Evolutionary conservation across 208 protist genomes (phyloP).

Genomic region (Wallacemonas collosoma): DNA sequence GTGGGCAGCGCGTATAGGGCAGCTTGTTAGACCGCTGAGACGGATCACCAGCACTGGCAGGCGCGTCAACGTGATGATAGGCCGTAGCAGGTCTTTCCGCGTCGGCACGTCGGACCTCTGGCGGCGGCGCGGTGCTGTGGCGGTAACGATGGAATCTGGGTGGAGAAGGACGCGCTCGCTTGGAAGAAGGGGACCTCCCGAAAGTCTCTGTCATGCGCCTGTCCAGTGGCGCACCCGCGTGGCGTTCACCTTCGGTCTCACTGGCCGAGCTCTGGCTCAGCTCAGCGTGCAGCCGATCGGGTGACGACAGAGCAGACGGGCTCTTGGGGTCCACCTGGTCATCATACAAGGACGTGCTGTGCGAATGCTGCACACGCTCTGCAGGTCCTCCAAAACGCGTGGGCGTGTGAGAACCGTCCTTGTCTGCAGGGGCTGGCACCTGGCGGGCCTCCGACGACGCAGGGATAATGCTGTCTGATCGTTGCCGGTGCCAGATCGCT

Average conservation of each 20-base stretch:
- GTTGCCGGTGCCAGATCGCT: conserved; percentile 3
- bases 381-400: no score
- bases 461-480: neutral
- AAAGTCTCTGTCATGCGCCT: neutral
- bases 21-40: no score
- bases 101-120: neutral
- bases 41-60: no score
- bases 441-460: neutral
- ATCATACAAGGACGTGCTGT: neutral
- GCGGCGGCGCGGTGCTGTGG: neutral
- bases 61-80: no score
- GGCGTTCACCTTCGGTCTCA: no score
- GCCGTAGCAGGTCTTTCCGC: no score
- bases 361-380: neutral
- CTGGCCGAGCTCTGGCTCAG: no score
- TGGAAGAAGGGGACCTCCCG: neutral
- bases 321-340: neutral
- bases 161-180: neutral
- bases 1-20: no score
- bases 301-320: no score
- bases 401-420: no score
- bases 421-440: neutral
- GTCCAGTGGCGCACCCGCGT: neutral
- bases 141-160: neutral
- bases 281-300: no score